Base-by-base conservation (phyloP, 83 land plant species). In the Picea abies region DNA sequence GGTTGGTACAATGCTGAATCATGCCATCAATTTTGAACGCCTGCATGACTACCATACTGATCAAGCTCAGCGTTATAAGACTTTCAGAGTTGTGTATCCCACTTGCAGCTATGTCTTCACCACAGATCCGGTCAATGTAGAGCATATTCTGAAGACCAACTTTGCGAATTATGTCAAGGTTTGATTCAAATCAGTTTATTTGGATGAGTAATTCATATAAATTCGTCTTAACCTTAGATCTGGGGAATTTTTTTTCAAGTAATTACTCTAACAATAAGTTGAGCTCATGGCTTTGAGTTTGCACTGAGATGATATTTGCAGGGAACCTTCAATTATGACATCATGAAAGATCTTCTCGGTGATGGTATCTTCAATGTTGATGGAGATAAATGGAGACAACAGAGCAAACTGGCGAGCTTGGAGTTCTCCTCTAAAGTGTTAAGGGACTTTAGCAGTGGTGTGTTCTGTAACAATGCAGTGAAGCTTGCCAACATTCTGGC, bases 321-420 rank as follows among this genome's bases (percentile, higher is more conserved):
- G 92, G 92, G 90, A 41, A 25, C 67, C 67, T 76, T 68, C 65
- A 85, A 52, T 68, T 81, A 84, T 78, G 63, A 49, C 4, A 78
- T 37, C 20, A 52, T 85, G 85, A 86, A 65, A 58, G 88, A 84
- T 22, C 76, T 92, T 37, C 82, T 94, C 3, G 97, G 97, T 12
- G 92, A 94, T 79, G 97, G 97, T 25, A 94, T 94, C 56, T 93
- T 94, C 87, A 82, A 89, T 52, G 92, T 90, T 47, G 97, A 95
- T 60, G 97, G 96, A 16, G 92, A 89, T 0, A 89, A 85, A 60
- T 95, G 97, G 97, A 84, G 90, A 26, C 82, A 86, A 23, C 97
- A 94, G 88, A 84, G 95, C 63, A 94, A 93, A 81, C 66, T 88
- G 5, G 94, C 95, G 3, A 89, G 93, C 86, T 83, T 80, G 66